phyloP scores from a whole-genome alignment of 805 yeast species.

The Monosporozyma aerobia region DNA sequence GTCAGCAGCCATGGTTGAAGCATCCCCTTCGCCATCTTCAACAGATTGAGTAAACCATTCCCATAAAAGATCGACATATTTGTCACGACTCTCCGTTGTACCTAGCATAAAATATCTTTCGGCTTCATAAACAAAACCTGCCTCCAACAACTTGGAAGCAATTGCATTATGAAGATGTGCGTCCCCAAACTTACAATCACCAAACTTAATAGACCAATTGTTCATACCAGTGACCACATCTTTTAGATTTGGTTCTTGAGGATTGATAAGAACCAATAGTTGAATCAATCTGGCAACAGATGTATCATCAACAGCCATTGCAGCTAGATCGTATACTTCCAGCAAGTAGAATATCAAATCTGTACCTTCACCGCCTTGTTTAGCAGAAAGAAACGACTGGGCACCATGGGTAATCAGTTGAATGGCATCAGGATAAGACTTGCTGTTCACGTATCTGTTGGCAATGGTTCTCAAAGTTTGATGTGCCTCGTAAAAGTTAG shows the following conservation, averaged over 20 bases:
- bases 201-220: conserved; percentile 52
- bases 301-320: conserved; percentile 33
- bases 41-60: conserved; percentile 36
- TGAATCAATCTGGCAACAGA: conserved; percentile 42
- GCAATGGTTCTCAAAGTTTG: conserved; percentile 87
- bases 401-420: conserved; percentile 69
- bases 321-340: conserved; percentile 54
- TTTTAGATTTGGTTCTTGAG: conserved; percentile 51
- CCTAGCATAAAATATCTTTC: conserved; percentile 67
- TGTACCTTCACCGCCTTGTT: conserved; percentile 71
- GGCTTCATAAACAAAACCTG: conserved; percentile 49
- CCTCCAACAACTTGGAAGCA: conserved; percentile 52
- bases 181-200: conserved; percentile 57
- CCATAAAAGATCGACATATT: conserved; percentile 38
- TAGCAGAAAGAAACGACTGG: conserved; percentile 52
- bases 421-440: conserved; percentile 60
- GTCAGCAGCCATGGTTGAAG: conserved; percentile 19
- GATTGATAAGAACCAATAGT: conserved; percentile 35
- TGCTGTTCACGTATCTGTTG: conserved; percentile 67
- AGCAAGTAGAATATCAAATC: conserved; percentile 67
- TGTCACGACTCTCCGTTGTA: conserved; percentile 43
- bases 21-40: conserved; percentile 19
- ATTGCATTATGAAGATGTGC: conserved; percentile 63
- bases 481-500: conserved; percentile 89
- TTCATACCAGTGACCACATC: conserved; percentile 59